Conservation (phyloP, 2,329 filamentous ascomycete species). For the Penicillium sclerotigenum region DNA sequence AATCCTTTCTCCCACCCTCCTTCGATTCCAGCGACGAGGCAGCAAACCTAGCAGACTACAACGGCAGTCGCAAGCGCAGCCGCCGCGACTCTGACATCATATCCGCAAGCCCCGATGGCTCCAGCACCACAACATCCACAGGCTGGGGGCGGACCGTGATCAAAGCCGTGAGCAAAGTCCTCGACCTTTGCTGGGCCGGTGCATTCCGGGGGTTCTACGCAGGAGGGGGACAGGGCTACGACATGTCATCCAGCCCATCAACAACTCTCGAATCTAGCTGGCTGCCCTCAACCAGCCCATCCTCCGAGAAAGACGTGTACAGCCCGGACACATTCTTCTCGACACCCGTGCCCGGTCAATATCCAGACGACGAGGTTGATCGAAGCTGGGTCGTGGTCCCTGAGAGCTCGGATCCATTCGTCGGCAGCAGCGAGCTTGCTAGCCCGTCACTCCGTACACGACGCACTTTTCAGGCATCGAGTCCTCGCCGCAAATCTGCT, state of each 20-base stretch:
- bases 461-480: slow-evolving; percentile 22
- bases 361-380: slow-evolving; percentile 54
- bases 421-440: slow-evolving; percentile 2
- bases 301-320: slow-evolving; percentile 28
- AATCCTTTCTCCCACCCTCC: slow-evolving; percentile 25
- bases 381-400: slow-evolving; percentile 70
- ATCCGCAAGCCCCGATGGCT: slow-evolving; percentile 19
- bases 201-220: slow-evolving; percentile 83
- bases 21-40: slow-evolving; percentile 30
- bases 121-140: slow-evolving; percentile 16
- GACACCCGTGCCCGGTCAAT: slow-evolving; percentile 54
- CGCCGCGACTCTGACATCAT: slow-evolving; percentile 31
- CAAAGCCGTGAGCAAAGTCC: slow-evolving; percentile 62
- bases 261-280: slow-evolving; percentile 26
- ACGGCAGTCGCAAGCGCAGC: slow-evolving; percentile 32
- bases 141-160: slow-evolving; percentile 45
- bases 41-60: slow-evolving; percentile 15
- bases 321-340: slow-evolving; percentile 20
- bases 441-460: slow-evolving; percentile 20
- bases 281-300: slow-evolving; percentile 25
- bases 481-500: slow-evolving; percentile 26
- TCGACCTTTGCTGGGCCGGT: slow-evolving; percentile 71
- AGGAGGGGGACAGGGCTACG: slow-evolving; percentile 72
- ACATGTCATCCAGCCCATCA: slow-evolving; percentile 43
- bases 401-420: slow-evolving; percentile 18